Evolutionary conservation across 2,329 filamentous ascomycete genomes (phyloP).

Genomic region (Alternaria arbusti): DNA sequence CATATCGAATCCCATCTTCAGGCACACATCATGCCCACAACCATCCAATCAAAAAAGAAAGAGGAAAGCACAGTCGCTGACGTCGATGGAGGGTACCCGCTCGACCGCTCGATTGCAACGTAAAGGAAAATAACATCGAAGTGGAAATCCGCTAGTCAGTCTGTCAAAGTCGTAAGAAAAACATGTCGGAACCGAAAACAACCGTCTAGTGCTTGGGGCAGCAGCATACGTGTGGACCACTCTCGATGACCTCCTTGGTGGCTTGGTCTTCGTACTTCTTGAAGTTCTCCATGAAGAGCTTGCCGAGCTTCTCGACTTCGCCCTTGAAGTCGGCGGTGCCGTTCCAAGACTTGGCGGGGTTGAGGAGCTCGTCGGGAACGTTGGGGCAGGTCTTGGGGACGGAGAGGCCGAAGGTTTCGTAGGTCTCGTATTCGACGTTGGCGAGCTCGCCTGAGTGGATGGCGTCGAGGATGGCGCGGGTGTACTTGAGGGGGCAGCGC

Average conservation of each 20-base stretch:
- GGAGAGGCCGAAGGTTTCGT: conserved; percentile 94
- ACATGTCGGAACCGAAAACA: not conserved
- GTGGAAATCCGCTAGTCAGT: not conserved
- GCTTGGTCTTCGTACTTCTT: conserved; percentile 90
- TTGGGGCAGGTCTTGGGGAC: conserved; percentile 91
- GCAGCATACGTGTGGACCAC: conserved; percentile 53
- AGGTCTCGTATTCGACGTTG: conserved; percentile 90
- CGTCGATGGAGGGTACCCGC: not conserved
- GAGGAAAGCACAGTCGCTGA: not conserved
- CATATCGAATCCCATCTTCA: not conserved
- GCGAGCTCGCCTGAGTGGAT: conserved; percentile 97
- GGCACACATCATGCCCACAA: not conserved
- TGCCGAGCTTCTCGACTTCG: conserved; percentile 89
- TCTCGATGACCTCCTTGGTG: conserved; percentile 53
- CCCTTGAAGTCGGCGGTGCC: conserved; percentile 80
- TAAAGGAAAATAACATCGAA: not conserved
- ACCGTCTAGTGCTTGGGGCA: conserved; percentile 41
- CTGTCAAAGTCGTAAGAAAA: conserved; percentile 1
- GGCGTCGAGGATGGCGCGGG: conserved; percentile 94
- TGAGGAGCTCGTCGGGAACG: conserved; percentile 90
- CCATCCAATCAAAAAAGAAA: not conserved
- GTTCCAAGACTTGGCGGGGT: conserved; percentile 93
- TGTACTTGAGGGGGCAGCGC: conserved; percentile 98
- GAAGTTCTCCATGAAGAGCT: conserved; percentile 95
- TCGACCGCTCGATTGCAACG: not conserved